Base-by-base conservation (phyloP, 2,329 filamentous ascomycete genomes). In the Alternaria solani region DNA sequence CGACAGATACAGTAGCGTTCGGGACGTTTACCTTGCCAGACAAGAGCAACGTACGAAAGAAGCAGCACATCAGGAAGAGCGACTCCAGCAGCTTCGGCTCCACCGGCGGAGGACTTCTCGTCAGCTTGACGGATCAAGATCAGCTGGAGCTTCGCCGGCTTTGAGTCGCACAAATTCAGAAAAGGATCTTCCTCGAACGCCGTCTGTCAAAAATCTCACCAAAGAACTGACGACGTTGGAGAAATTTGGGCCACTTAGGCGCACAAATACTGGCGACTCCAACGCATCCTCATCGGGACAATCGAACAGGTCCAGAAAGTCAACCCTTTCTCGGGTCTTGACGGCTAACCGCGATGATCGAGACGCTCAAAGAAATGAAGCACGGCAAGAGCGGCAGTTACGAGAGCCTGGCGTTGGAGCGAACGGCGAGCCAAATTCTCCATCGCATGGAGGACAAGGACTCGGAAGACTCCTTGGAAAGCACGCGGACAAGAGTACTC, bases 401-500 rank as follows among this genome's bases (percentile, higher is more conserved):
- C 70, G 71, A 76, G 61, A 66, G 61, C 34, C 65, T 72, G 49
- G 64, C 62, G 20, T 63, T 72, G 57, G 73, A 76, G 58, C 66
- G 68, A 47, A 74, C 74, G 42, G 69, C 72, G 41, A 70, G 63
- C 38, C 70, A 74, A 64, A 74, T 75, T 43, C 64, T 76, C 4
- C 73, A 76, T 63, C 72, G 65, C 38, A 75, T 77, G 68, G 71
- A 76, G 63, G 74, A 73, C 66, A 73, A 72, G 56, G 69, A 69
- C 63, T 71, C 65, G 60, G 73, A 73, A 59, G 72, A 75, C 46
- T 74, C 74, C 57, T 64, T 77, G 66, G 74, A 77, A 66, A 71
- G 67, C 51, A 71, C 68, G 59, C 71, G 66, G 62, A 64, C 68
- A 70, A 73, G 74, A 63, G 70, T 77, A 14, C 67, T 77, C 51